Evolutionary conservation across 257 asterid species (phyloP).

Genomic region (Lantana camara): DNA sequence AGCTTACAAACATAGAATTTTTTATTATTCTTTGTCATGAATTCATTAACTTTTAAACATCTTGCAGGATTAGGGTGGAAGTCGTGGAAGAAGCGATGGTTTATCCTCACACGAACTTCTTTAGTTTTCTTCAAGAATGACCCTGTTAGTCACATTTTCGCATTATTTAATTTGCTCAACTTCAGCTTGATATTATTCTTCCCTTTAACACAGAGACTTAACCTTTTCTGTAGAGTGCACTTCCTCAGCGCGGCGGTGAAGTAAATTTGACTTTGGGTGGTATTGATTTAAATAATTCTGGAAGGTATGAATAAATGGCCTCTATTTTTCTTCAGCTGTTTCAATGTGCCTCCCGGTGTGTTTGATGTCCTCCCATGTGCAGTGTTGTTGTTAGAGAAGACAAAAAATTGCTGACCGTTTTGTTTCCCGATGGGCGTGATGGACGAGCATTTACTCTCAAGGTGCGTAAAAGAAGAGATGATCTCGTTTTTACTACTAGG

Average conservation of each 20-base stretch:
- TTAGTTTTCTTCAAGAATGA: constrained; percentile 97
- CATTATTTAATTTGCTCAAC: constrained; percentile 22
- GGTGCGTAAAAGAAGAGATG: constrained; percentile 48
- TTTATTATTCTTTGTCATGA: constrained; percentile 12
- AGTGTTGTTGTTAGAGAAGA: constrained; percentile 99
- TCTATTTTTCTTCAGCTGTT: constrained; percentile 18
- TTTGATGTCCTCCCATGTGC: constrained; percentile 40
- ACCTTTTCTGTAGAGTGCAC: constrained; percentile 67
- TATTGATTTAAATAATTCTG: constrained; percentile 94
- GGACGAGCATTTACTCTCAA: constrained; percentile 97
- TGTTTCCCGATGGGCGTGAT: constrained; percentile 99
- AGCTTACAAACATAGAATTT: not conserved
- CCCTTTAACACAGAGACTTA: constrained; percentile 13
- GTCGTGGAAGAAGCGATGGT: constrained; percentile 99
- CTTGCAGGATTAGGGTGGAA: constrained; percentile 98
- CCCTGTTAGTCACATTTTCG: constrained; percentile 56
- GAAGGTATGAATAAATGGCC: constrained; percentile 61
- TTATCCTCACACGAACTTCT: constrained; percentile 95
- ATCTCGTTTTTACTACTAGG: not conserved
- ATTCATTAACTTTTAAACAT: constrained; percentile 28
- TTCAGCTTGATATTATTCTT: constrained; percentile 18
- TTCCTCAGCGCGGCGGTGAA: constrained; percentile 97
- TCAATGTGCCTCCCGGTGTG: constrained; percentile 23
- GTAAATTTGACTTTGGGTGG: constrained; percentile 95
- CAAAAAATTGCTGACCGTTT: constrained; percentile 86